Conservation (phyloP, 176 grass and related monocot genomes). For the Paspalum notatum region DNA sequence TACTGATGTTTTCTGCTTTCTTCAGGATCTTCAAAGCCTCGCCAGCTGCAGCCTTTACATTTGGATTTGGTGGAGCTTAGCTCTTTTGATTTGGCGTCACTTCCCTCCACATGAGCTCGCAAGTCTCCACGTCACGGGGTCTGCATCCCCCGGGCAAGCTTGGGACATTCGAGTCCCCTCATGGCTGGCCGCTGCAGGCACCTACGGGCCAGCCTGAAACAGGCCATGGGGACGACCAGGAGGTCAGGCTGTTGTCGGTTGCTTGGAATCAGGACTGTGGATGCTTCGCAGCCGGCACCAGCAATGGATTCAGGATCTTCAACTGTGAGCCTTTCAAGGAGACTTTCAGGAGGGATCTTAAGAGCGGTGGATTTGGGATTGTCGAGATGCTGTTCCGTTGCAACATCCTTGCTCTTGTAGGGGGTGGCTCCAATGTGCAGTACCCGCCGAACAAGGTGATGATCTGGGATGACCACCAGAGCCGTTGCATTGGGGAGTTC, state of each 20-base stretch:
- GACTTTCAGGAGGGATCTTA: constrained; percentile 88
- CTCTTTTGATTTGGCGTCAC: not conserved
- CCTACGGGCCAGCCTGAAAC: constrained; percentile 44
- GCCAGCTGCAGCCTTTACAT: not conserved
- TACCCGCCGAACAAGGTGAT: constrained; percentile 91
- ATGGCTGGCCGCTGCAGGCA: constrained; percentile 42
- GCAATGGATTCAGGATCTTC: constrained; percentile 83
- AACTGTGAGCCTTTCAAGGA: constrained; percentile 86
- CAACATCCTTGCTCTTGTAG: constrained; percentile 93
- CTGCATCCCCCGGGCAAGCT: constrained; percentile 42
- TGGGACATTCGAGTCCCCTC: constrained; percentile 48
- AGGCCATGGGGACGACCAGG: constrained; percentile 41
- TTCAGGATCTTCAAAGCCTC: not conserved
- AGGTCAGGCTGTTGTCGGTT: constrained; percentile 68
- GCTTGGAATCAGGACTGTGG: constrained; percentile 91
- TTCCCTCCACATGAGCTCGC: constrained; percentile 58
- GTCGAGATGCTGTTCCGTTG: constrained; percentile 91
- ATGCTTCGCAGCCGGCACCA: constrained; percentile 84
- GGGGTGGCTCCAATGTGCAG: constrained; percentile 64
- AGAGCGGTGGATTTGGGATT: constrained; percentile 82
- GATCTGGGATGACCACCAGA: constrained; percentile 94
- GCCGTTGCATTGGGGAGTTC: constrained; percentile 84
- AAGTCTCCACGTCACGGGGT: constrained; percentile 54
- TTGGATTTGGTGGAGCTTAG: not conserved
- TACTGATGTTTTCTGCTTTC: constrained; percentile 19